These are phyloP conservation scores for Ceratobasidium sp. DNA, from an alignment of 1,284 basidiomycete species.

Conservation along the genomic window DNA sequence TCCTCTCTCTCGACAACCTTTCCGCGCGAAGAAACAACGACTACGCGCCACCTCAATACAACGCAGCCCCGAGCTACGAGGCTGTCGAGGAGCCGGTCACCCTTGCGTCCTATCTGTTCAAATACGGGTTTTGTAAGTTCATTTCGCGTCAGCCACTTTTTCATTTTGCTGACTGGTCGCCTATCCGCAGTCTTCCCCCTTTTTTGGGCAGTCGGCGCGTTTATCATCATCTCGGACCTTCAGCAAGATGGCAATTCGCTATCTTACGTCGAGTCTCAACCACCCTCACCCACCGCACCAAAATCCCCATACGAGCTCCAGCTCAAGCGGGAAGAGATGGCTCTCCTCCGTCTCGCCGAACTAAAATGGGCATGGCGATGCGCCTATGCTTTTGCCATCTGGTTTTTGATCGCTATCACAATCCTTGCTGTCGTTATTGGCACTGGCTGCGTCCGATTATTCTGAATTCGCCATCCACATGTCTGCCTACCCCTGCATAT, in stretches of 20 bases:
- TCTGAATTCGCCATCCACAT: neutral
- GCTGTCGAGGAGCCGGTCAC: constrained; percentile 36
- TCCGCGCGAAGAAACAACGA: neutral
- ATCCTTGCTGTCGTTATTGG: constrained; percentile 24
- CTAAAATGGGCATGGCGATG: constrained; percentile 44
- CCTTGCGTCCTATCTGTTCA: constrained; percentile 40
- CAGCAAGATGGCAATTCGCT: neutral
- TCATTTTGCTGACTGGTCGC: constrained; percentile 7
- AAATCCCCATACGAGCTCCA: constrained; percentile 34
- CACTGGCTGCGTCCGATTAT: constrained; percentile 27
- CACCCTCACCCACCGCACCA: constrained; percentile 22
- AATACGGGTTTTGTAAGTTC: constrained; percentile 41
- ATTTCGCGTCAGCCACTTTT: neutral
- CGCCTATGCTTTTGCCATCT: constrained; percentile 36
- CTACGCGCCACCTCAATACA: constrained; percentile 17
- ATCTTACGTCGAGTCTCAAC: constrained; percentile 8
- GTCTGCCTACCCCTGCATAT: constrained; percentile 10
- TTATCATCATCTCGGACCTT: constrained; percentile 41
- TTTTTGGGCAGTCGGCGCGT: constrained; percentile 43
- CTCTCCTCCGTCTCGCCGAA: constrained; percentile 38
- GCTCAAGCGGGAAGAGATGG: constrained; percentile 39
- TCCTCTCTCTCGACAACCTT: constrained; percentile 9
- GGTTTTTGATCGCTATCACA: constrained; percentile 19
- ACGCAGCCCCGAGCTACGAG: constrained; percentile 30
- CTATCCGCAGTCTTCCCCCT: constrained; percentile 40